These are phyloP conservation scores for Penicillium sp. DNA, from an alignment of 2,329 filamentous ascomycete genomes.

Conservation along the genomic window DNA sequence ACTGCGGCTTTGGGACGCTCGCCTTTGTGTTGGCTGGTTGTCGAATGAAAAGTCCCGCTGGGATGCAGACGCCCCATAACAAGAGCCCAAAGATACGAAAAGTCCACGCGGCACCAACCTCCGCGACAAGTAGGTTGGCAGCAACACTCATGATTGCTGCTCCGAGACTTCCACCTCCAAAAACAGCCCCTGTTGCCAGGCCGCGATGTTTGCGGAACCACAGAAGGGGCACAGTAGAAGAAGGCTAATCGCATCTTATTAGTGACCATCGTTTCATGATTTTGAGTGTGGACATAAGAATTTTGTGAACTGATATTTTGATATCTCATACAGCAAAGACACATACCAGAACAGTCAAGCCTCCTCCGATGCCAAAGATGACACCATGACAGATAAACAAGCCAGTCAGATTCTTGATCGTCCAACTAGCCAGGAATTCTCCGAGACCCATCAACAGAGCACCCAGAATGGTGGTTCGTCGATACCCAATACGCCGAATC, in stretches of 20 bases:
- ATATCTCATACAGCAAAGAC: no score
- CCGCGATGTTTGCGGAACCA: constrained; percentile 14
- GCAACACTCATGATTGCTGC: constrained; percentile 13
- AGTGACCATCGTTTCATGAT: no score
- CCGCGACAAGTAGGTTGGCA: constrained; percentile 7
- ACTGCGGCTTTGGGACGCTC: constrained; percentile 9
- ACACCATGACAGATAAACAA: constrained; percentile 14
- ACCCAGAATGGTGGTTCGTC: constrained; percentile 5
- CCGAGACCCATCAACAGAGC: constrained; percentile 12
- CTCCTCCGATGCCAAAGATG: constrained; percentile 13
- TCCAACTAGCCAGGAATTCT: constrained; percentile 14
- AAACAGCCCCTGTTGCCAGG: constrained; percentile 8
- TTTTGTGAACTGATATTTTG: no score
- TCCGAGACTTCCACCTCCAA: constrained; percentile 16
- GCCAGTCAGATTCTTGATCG: constrained; percentile 2
- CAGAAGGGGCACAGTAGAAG: constrained; percentile 10
- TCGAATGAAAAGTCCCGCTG: constrained; percentile 9
- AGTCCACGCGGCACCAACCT: constrained; percentile 10
- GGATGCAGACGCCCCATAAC: constrained; percentile 10
- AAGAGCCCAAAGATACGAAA: constrained; percentile 13
- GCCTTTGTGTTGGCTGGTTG: constrained; percentile 5
- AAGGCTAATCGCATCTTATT: constrained; percentile 3
- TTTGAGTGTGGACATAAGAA: no score
- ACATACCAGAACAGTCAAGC: constrained; percentile 15
- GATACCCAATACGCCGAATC: constrained; percentile 11